Conservation (phyloP, 2,329 filamentous ascomycete genomes). For the Macrophomina tecta region DNA sequence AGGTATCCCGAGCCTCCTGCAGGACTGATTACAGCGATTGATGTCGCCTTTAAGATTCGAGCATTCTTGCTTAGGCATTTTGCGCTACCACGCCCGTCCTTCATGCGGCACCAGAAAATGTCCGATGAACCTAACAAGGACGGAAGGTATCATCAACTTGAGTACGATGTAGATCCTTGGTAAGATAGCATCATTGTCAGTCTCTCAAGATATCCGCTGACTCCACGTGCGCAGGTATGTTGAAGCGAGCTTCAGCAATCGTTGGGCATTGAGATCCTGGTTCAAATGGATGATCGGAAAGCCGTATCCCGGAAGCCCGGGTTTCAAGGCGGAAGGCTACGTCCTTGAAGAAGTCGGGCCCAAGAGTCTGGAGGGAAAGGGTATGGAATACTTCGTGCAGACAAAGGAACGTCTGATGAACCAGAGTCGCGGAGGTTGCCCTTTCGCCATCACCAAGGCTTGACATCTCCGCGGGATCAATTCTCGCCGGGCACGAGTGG, state of each 20-base stretch:
- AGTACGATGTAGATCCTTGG: constrained; percentile 69
- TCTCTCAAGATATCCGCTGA: background rate
- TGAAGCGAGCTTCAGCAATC: constrained; percentile 63
- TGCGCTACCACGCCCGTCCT: constrained; percentile 61
- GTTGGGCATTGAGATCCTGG: constrained; percentile 66
- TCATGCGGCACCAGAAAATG: constrained; percentile 35
- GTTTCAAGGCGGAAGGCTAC: constrained; percentile 59
- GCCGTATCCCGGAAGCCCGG: constrained; percentile 56
- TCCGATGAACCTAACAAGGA: constrained; percentile 56
- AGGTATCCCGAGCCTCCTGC: constrained; percentile 48
- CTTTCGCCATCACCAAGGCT: constrained; percentile 34
- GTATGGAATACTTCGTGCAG: constrained; percentile 39
- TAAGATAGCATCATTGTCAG: constrained; percentile 38
- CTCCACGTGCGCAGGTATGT: constrained; percentile 44
- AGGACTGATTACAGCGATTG: constrained; percentile 48
- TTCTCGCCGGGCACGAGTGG: background rate
- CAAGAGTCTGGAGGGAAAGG: constrained; percentile 56
- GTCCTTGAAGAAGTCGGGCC: constrained; percentile 68
- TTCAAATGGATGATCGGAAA: constrained; percentile 54
- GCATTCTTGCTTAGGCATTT: constrained; percentile 65
- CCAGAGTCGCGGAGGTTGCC: constrained; percentile 38
- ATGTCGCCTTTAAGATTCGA: constrained; percentile 58
- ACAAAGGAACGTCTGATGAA: constrained; percentile 37
- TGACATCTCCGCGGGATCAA: background rate
- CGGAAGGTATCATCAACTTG: constrained; percentile 53